phyloP scores from a whole-genome alignment of 106 monocot species.

The Allium cepa region DNA sequence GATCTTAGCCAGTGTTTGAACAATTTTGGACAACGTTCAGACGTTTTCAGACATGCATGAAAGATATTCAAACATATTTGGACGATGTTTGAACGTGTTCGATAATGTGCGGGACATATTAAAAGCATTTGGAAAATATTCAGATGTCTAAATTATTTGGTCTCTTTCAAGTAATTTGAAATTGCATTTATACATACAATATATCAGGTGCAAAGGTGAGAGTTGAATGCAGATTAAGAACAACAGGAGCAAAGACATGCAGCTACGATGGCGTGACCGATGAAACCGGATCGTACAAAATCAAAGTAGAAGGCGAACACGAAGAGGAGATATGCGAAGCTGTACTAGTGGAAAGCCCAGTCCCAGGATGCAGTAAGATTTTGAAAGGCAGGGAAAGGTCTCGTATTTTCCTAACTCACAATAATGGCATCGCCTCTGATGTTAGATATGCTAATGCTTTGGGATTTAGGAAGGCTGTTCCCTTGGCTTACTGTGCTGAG shows the following conservation, averaged over 20 bases:
- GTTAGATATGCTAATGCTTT: constrained; percentile 59
- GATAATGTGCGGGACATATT: too few relatives aligned
- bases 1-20: too few relatives aligned
- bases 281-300: constrained; percentile 57
- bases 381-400: constrained; percentile 67
- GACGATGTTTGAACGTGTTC: too few relatives aligned
- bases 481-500: constrained; percentile 37
- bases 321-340: constrained; percentile 65
- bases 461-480: constrained; percentile 47
- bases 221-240: constrained; percentile 52
- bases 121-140: too few relatives aligned
- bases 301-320: constrained; percentile 50
- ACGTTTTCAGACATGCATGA: too few relatives aligned
- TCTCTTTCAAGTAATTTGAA: too few relatives aligned
- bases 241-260: constrained; percentile 31
- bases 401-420: constrained; percentile 64
- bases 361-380: constrained; percentile 24
- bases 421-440: constrained; percentile 73
- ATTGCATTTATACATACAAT: not conserved
- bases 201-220: constrained; percentile 65
- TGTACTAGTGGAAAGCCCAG: constrained; percentile 64
- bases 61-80: too few relatives aligned
- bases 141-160: too few relatives aligned
- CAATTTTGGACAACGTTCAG: too few relatives aligned
- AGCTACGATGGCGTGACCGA: constrained; percentile 58